Percentiles rank a stretch among this genome's conserved stretches.
Evolutionary conservation across 495 filamentous ascomycete genomes (phyloP).

Genomic region (Penicillium dipodomyicola): DNA sequence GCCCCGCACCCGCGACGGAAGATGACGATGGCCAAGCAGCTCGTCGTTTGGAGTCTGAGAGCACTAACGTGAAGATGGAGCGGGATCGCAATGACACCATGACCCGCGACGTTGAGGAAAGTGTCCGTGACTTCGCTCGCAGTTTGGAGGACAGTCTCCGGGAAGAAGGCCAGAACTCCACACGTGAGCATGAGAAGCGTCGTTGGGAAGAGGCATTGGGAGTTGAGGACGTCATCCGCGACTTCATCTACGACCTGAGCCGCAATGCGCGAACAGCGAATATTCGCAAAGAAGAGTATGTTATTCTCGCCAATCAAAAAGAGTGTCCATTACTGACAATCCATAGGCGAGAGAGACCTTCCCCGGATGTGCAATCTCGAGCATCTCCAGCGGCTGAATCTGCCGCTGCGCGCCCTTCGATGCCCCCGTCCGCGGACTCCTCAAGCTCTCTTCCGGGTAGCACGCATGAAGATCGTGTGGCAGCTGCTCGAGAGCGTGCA

Average conservation of each 20-base stretch:
- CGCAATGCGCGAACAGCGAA: conserved; percentile 73
- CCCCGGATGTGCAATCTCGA: conserved; percentile 26
- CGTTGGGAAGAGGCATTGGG: conserved; percentile 97
- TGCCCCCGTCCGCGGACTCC: conserved; percentile 43
- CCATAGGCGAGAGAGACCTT: conserved; percentile 25
- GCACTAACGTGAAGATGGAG: conserved; percentile 71
- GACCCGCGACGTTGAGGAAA: conserved; percentile 96
- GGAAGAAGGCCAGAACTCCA: conserved; percentile 67
- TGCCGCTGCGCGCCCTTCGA: conserved; percentile 37
- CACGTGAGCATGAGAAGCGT: conserved; percentile 81
- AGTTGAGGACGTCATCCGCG: conserved; percentile 92
- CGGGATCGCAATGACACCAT: conserved; percentile 92
- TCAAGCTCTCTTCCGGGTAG: conserved; percentile 59
- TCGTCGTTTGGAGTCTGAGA: conserved; percentile 85
- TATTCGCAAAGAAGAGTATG: conserved; percentile 71
- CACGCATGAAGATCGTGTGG: conserved; percentile 87
- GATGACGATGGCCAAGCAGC: conserved; percentile 74
- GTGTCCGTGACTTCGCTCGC: conserved; percentile 82
- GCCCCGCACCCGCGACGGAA: conserved; percentile 57
- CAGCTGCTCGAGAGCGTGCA: conserved; percentile 94
- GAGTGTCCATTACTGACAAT: conserved; percentile 17
- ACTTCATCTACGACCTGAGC: conserved; percentile 96
- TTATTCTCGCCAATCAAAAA: conserved; percentile 11
- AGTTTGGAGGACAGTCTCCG: conserved; percentile 84
- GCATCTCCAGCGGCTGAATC: conserved; percentile 25